Percentiles rank a stretch among this genome's conserved stretches.
Conservation (phyloP, 2,329 filamentous ascomycete species). For the Colletotrichum falcatum region DNA sequence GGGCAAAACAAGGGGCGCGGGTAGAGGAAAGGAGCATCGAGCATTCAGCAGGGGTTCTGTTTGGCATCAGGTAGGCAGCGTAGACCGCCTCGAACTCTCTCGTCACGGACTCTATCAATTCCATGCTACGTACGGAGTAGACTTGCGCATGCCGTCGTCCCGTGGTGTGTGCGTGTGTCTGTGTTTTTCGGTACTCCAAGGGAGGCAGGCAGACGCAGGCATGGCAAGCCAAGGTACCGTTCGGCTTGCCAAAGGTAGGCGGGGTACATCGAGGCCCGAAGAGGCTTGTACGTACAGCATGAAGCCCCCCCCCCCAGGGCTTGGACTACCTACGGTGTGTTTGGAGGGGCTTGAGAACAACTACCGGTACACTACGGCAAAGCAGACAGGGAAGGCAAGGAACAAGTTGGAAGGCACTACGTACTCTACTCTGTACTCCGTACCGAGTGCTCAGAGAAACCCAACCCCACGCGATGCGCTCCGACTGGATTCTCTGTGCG, state of each 20-base stretch:
- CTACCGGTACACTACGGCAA: conserved; percentile 10
- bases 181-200: conserved; percentile 4
- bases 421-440: background rate
- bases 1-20: conserved; percentile 19
- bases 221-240: conserved; percentile 21
- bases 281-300: background rate
- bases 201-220: background rate
- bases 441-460: conserved; percentile 22
- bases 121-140: too few relatives aligned
- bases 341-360: background rate
- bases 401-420: background rate
- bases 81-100: conserved; percentile 39
- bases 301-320: conserved; percentile 1
- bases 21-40: conserved; percentile 13
- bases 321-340: conserved; percentile 3
- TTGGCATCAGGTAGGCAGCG: too few relatives aligned
- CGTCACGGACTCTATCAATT: conserved; percentile 36
- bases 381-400: background rate
- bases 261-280: conserved; percentile 16
- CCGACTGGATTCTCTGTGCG: conserved; percentile 36
- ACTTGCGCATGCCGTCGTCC: conserved; percentile 11
- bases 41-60: conserved; percentile 32
- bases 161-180: background rate
- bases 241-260: conserved; percentile 24
- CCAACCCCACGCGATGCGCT: conserved; percentile 34